These are phyloP conservation scores for Sporisorium exsertum DNA, from an alignment of 1,284 basidiomycete species.

Conservation along the genomic window DNA sequence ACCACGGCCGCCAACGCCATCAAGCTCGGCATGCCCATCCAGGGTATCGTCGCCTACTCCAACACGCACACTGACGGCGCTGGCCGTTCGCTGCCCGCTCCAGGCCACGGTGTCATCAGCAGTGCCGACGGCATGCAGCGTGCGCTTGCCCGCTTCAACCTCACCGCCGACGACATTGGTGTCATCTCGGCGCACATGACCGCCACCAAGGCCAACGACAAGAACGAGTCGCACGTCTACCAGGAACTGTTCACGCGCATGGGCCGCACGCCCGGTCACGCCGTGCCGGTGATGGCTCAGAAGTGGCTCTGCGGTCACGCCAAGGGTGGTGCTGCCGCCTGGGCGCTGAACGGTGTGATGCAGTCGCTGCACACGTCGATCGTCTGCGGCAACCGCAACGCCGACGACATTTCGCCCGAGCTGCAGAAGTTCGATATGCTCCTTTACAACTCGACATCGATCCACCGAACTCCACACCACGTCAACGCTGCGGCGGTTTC, in stretches of 20 bases:
- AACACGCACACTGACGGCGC: conserved; percentile 94
- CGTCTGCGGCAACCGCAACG: conserved; percentile 89
- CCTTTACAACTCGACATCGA: conserved; percentile 96
- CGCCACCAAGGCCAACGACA: conserved; percentile 96
- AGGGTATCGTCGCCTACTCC: conserved; percentile 92
- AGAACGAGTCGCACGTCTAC: conserved; percentile 97
- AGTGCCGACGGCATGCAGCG: conserved; percentile 80
- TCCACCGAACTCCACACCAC: conserved; percentile 71
- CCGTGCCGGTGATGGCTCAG: conserved; percentile 95
- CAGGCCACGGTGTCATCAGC: conserved; percentile 64
- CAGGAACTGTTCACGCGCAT: conserved; percentile 90
- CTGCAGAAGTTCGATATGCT: conserved; percentile 90
- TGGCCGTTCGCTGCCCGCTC: conserved; percentile 84
- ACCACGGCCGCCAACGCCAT: conserved; percentile 97
- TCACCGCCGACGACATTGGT: conserved; percentile 88
- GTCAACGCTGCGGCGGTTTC: conserved; percentile 73
- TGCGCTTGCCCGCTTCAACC: conserved; percentile 94
- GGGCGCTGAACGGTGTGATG: conserved; percentile 94
- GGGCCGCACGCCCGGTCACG: conserved; percentile 89
- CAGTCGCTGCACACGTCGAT: conserved; percentile 88
- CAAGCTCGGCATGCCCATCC: conserved; percentile 91
- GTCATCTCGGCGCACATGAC: conserved; percentile 90
- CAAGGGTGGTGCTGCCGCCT: conserved; percentile 78
- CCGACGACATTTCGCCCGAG: conserved; percentile 86
- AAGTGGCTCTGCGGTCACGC: conserved; percentile 77